Conservation (phyloP, 192 early-diverging fungal species). For the Hyaloraphidium curvatum region DNA sequence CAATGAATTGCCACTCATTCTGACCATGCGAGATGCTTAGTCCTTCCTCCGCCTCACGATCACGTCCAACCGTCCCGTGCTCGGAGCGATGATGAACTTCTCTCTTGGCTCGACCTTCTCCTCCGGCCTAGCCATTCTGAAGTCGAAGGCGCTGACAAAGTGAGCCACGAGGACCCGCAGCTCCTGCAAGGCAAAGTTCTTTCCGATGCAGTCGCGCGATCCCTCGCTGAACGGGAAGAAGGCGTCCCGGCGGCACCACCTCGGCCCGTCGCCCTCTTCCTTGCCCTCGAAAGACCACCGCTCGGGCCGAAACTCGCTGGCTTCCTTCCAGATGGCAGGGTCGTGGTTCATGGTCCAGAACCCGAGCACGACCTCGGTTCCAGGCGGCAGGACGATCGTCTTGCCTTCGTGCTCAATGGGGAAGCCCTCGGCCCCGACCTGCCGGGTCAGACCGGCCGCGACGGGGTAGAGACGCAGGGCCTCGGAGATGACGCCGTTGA, state of each 20-base stretch:
- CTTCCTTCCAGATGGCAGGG: no score
- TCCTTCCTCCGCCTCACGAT: no score
- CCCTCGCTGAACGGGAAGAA: slow-evolving; percentile 27
- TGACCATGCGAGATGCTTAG: no score
- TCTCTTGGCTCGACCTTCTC: no score
- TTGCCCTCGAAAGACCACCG: no score
- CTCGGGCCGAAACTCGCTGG: slow-evolving; percentile 29
- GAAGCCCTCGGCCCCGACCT: slow-evolving; percentile 8
- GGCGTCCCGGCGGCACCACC: slow-evolving; percentile 16
- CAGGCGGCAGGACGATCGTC: slow-evolving; percentile 21
- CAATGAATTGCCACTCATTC: no score
- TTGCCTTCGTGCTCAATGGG: slow-evolving; percentile 10
- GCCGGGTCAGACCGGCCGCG: slow-evolving; percentile 14
- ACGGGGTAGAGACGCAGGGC: slow-evolving; percentile 23
- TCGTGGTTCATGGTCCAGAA: no score
- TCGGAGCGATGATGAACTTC: no score
- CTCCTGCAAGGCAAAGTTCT: slow-evolving; percentile 28
- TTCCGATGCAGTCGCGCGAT: slow-evolving; percentile 28
- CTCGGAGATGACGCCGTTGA: slow-evolving; percentile 34
- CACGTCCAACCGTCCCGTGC: no score
- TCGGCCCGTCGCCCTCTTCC: slow-evolving; percentile 8
- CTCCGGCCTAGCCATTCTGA: no score
- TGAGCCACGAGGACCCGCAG: slow-evolving; percentile 23
- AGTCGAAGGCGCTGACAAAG: slow-evolving; percentile 20
- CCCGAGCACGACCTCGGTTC: no score